A percentile compares a stretch with the other conserved stretches of the same genome.
Evolutionary conservation across 2,329 filamentous ascomycete species (phyloP).

Genomic region (Alternaria infectoria): DNA sequence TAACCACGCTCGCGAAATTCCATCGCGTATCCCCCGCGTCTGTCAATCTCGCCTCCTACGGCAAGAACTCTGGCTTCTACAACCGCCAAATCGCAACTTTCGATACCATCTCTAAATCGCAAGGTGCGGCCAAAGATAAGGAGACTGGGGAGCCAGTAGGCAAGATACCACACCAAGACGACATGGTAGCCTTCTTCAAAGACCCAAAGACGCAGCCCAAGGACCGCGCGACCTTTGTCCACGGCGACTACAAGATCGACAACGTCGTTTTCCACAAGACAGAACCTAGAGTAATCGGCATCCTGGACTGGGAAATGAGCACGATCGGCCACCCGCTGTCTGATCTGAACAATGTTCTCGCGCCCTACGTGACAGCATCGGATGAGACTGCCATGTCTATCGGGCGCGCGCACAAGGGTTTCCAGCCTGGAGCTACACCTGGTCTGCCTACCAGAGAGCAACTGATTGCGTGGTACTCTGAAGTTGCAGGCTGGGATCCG

Average conservation of each 20-base stretch:
- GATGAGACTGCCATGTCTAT: constrained; percentile 47
- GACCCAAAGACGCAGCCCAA: constrained; percentile 72
- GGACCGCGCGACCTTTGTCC: constrained; percentile 80
- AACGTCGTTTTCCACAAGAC: constrained; percentile 79
- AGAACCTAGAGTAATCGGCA: constrained; percentile 85
- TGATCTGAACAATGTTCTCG: constrained; percentile 81
- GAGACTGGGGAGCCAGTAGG: constrained; percentile 81
- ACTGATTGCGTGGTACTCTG: constrained; percentile 69
- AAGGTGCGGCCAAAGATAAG: constrained; percentile 76
- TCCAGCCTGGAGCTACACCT: constrained; percentile 67
- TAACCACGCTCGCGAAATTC: constrained; percentile 82
- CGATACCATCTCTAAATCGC: constrained; percentile 75
- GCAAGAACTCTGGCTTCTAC: constrained; percentile 79
- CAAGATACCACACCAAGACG: constrained; percentile 80
- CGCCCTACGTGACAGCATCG: constrained; percentile 52
- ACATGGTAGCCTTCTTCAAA: constrained; percentile 79
- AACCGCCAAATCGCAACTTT: constrained; percentile 85
- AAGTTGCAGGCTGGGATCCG: constrained; percentile 75
- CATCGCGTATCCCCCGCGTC: constrained; percentile 73
- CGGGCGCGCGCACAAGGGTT: constrained; percentile 56
- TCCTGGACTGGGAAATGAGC: constrained; percentile 94
- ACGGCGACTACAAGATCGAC: constrained; percentile 91
- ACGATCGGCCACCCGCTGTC: constrained; percentile 95
- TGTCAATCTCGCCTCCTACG: constrained; percentile 75
- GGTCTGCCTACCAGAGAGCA: constrained; percentile 69